These are phyloP conservation scores for Xylaria curta DNA, from an alignment of 495 filamentous ascomycete species.

Conservation along the genomic window DNA sequence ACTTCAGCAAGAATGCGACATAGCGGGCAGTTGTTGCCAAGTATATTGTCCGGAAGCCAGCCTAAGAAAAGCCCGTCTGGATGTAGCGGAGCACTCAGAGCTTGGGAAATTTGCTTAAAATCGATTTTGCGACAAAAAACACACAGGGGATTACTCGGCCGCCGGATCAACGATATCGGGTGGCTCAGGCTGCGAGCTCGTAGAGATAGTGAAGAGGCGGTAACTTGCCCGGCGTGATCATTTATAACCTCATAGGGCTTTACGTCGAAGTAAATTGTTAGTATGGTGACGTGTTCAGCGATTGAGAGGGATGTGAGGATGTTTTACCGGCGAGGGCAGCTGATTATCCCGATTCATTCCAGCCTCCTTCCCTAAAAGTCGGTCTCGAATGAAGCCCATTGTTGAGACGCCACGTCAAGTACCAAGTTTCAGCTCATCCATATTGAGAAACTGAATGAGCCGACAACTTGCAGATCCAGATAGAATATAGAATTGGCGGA, in stretches of 20 bases:
- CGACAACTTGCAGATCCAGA: background rate
- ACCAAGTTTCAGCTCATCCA: background rate
- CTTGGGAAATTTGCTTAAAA: background rate
- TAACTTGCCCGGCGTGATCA: background rate
- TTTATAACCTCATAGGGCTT: background rate
- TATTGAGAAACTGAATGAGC: background rate
- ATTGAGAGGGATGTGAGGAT: background rate
- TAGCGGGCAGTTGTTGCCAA: background rate
- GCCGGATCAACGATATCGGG: background rate
- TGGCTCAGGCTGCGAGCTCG: background rate
- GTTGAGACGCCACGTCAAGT: background rate
- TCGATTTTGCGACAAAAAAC: background rate
- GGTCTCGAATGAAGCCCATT: constrained; percentile 9
- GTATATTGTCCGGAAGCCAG: background rate
- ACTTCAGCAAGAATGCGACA: background rate
- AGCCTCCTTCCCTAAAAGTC: background rate
- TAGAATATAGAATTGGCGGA: background rate
- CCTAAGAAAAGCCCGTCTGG: background rate
- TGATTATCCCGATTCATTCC: background rate
- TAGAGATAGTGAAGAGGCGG: background rate
- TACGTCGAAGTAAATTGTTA: background rate
- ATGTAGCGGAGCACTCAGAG: background rate
- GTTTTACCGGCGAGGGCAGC: background rate
- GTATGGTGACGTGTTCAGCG: background rate
- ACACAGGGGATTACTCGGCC: background rate